Evolutionary conservation across 2,329 filamentous ascomycete species (phyloP).

Genomic region (Aspergillus pseudonomiae): DNA sequence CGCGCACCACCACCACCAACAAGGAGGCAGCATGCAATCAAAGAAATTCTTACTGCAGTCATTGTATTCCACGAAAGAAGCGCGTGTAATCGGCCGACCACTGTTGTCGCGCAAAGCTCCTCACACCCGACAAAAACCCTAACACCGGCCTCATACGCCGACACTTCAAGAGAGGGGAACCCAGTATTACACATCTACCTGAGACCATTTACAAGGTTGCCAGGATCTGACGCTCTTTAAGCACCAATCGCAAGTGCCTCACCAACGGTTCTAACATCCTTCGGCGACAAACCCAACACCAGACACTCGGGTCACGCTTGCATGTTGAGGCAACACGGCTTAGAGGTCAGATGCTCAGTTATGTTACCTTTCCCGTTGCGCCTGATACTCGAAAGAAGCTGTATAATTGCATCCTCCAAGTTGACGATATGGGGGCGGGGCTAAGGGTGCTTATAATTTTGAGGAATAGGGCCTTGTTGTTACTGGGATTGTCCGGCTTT

Average conservation of each 20-base stretch:
- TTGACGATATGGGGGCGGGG: background rate
- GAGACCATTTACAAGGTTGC: background rate
- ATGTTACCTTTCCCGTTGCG: background rate
- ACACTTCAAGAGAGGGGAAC: background rate
- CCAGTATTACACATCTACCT: background rate
- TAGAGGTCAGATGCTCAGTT: background rate
- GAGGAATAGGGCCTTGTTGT: background rate
- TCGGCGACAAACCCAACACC: background rate
- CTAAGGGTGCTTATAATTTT: background rate
- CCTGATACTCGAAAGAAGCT: background rate
- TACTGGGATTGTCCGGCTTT: background rate
- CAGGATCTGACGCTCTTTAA: background rate
- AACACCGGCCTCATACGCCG: background rate
- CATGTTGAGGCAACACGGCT: background rate
- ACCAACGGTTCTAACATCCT: background rate
- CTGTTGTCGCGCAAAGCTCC: background rate
- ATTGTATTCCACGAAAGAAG: background rate
- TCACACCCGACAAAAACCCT: background rate
- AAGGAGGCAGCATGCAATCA: background rate
- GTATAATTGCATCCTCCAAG: background rate
- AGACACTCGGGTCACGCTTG: background rate
- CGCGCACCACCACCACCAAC: too few species aligned
- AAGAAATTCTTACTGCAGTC: background rate
- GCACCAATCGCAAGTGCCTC: background rate
- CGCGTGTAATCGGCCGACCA: too few species aligned